Percentiles rank a stretch among this genome's conserved stretches.
Evolutionary conservation across 2,329 filamentous ascomycete species (phyloP).

Genomic region (Fusarium stilboides): DNA sequence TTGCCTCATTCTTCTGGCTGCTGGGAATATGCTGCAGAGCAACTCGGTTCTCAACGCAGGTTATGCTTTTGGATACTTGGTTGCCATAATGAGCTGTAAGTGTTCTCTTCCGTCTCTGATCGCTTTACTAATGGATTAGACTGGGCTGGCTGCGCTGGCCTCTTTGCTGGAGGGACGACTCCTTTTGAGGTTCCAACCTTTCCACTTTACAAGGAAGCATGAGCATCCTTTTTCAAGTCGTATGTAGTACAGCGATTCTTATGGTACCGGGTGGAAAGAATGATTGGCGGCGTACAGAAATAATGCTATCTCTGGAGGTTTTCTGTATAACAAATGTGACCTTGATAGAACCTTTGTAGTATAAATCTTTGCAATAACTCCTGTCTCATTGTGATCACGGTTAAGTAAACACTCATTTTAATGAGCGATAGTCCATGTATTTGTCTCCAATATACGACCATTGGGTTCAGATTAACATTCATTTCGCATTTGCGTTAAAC

Average conservation of each 20-base stretch:
- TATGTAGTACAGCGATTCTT: too few species aligned
- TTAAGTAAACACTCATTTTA: too few species aligned
- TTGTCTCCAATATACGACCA: too few species aligned
- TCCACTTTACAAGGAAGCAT: conserved; percentile 16
- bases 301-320: too few species aligned
- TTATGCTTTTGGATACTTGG: conserved; percentile 28
- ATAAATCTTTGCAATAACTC: background rate
- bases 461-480: too few species aligned
- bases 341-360: too few species aligned
- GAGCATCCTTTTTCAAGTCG: background rate
- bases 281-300: too few species aligned
- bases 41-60: conserved; percentile 18
- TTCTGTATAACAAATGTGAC: too few species aligned
- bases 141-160: conserved; percentile 29
- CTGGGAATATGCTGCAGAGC: conserved; percentile 18
- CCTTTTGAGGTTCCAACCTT: conserved; percentile 22
- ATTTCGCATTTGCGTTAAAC: too few species aligned
- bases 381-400: too few species aligned
- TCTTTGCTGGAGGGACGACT: conserved; percentile 24
- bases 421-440: too few species aligned
- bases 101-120: background rate
- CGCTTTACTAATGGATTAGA: conserved; percentile 1
- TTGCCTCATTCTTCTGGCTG: conserved; percentile 61
- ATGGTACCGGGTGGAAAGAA: too few species aligned
- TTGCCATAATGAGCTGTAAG: conserved; percentile 26